phyloP scores from a whole-genome alignment of 257 asterid genomes.

The Plectranthus barbatus region DNA sequence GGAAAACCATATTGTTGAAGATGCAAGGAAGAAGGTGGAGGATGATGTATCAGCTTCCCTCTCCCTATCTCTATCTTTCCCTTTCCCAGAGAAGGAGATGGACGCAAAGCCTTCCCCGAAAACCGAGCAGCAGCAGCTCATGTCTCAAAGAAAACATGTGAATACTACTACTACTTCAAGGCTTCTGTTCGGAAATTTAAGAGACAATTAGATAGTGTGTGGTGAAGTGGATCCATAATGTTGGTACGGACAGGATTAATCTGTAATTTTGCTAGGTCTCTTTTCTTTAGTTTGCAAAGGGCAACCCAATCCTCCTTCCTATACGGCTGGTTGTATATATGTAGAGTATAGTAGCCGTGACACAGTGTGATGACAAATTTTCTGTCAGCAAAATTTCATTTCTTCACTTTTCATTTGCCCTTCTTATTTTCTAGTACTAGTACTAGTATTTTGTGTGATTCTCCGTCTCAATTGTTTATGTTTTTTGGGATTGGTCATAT shows the following conservation, averaged over 20 bases:
- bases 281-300: constrained; percentile 20
- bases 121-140: constrained; percentile 30
- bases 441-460: too few species aligned
- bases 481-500: too few species aligned
- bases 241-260: constrained; percentile 26
- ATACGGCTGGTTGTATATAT: constrained; percentile 43
- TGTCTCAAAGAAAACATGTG: constrained; percentile 34
- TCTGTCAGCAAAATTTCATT: constrained; percentile 12
- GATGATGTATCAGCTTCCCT: constrained; percentile 69
- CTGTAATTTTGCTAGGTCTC: constrained; percentile 35
- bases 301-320: constrained; percentile 25
- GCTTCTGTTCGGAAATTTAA: constrained; percentile 44
- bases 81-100: constrained; percentile 50
- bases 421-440: too few species aligned
- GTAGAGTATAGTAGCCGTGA: constrained; percentile 38
- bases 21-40: constrained; percentile 25
- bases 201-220: constrained; percentile 5
- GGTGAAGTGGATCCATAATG: constrained; percentile 14
- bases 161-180: constrained; percentile 35
- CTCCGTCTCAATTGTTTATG: too few species aligned
- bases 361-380: constrained; percentile 22
- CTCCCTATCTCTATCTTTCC: constrained; percentile 81
- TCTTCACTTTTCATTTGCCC: neutral
- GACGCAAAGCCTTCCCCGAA: constrained; percentile 24
- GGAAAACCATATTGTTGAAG: constrained; percentile 20